These are phyloP conservation scores for Uronychia setigera DNA, from an alignment of 73 alveolate genomes.

Conservation along the genomic window DNA sequence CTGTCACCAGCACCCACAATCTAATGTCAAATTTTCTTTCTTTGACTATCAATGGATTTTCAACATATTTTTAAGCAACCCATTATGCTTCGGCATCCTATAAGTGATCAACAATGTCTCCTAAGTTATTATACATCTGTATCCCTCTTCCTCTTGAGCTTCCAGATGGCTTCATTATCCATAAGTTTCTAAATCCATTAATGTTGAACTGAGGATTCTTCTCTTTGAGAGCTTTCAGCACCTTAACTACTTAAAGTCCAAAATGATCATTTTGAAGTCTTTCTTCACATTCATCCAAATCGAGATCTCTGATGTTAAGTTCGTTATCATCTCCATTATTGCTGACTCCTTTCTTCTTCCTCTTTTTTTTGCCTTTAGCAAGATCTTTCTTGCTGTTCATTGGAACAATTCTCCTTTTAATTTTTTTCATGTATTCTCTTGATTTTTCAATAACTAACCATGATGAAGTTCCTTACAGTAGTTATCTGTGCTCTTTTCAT, in stretches of 20 bases:
- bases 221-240: constrained; percentile 59
- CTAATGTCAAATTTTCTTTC: constrained; percentile 91
- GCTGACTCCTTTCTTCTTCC: constrained; percentile 64
- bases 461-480: constrained; percentile 38
- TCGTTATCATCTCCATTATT: constrained; percentile 53
- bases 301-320: constrained; percentile 37
- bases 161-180: constrained; percentile 99
- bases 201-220: constrained; percentile 88
- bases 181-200: constrained; percentile 91
- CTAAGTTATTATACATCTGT: constrained; percentile 82
- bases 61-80: constrained; percentile 97
- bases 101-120: constrained; percentile 89
- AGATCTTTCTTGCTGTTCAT: constrained; percentile 34
- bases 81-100: constrained; percentile 89
- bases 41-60: constrained; percentile 94
- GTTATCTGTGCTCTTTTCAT: constrained; percentile 50
- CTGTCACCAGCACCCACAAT: constrained; percentile 93
- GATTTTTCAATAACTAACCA: constrained; percentile 72
- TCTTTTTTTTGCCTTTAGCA: constrained; percentile 55
- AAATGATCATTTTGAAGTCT: constrained; percentile 47
- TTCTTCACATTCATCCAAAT: constrained; percentile 54
- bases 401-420: constrained; percentile 26
- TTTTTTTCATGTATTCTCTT: constrained; percentile 74
- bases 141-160: constrained; percentile 98
- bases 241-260: background rate